Evolutionary conservation across 495 filamentous ascomycete species (phyloP).

Genomic region (Beverwykella pulmonaria): DNA sequence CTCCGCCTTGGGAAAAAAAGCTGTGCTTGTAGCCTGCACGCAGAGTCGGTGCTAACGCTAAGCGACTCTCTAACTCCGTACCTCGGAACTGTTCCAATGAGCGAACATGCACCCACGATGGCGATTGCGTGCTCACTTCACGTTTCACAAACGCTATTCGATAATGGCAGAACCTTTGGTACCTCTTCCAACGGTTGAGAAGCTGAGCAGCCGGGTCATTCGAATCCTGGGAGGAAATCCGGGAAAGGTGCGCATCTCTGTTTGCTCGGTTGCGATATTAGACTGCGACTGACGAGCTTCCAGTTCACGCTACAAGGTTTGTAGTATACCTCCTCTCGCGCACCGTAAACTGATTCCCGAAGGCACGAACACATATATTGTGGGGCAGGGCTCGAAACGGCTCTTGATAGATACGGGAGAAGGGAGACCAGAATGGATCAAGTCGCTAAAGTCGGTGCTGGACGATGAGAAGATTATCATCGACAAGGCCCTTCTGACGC

Average conservation of each 20-base stretch:
- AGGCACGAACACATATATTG: slow-evolving; percentile 51
- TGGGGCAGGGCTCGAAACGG: slow-evolving; percentile 42
- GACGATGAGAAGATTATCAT: slow-evolving; percentile 66
- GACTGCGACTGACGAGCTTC: background rate
- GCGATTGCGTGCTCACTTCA: slow-evolving; percentile 28
- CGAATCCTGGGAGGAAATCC: slow-evolving; percentile 50
- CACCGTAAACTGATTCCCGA: background rate
- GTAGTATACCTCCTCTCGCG: background rate
- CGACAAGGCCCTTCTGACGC: slow-evolving; percentile 71
- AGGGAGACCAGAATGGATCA: slow-evolving; percentile 54
- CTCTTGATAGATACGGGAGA: slow-evolving; percentile 49
- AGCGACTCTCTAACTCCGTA: slow-evolving; percentile 34
- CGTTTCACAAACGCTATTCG: slow-evolving; percentile 20
- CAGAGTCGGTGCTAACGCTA: slow-evolving; percentile 28
- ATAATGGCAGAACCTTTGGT: slow-evolving; percentile 41
- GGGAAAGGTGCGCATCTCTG: slow-evolving; percentile 39
- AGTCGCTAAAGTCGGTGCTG: slow-evolving; percentile 63
- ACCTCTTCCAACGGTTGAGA: slow-evolving; percentile 42
- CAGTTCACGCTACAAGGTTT: slow-evolving; percentile 49
- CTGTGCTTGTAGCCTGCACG: background rate
- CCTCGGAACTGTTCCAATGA: slow-evolving; percentile 17
- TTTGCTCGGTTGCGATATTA: slow-evolving; percentile 3
- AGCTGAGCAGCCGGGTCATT: slow-evolving; percentile 44
- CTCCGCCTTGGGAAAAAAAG: too few relatives aligned
- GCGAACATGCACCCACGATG: slow-evolving; percentile 28